Base-by-base conservation (phyloP, 1,139 yeast genomes). In the Yamadazyma dushanensis region DNA sequence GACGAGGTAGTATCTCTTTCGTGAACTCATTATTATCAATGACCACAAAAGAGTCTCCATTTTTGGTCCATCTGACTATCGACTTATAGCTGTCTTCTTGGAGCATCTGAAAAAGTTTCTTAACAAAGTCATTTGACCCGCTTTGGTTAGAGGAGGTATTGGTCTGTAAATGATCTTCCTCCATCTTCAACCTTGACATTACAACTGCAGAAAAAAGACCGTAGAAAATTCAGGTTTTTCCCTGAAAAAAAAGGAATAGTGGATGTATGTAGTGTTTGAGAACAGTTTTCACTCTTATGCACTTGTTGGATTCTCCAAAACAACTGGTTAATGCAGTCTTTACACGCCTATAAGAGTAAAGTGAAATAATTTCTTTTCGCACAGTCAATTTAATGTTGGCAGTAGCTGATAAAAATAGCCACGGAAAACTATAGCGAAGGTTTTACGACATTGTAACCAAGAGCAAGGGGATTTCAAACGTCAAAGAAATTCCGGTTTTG, bases 21-120 rank as follows among this genome's bases (percentile, higher is more conserved):
- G 96, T 88, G 58, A 92, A 92, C 49, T 84, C 94, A 52, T 85
- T 86, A 16, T 95, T 86, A 61, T 92, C 95, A 28, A 85, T 59
- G 21, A 92, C 96, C 31, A 92, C 87, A 61, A 92, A 92, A 29
- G 88, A 78, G 52, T 87, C 94, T 1, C 97, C 97, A 16, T 58
- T 57, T 21, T 74, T 75, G 1, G 95, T 81, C 97, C 97, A 92
- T 39, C 84, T 66, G 9, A 92, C 96, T 22, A 87, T 78, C 40
- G 76, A 74, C 34, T 76, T 72, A 57, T 85, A 86, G 22, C 76
- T 71, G 41, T 85, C 86, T 44, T 83, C 89, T 54, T 87, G 95
- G 27, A 92, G 70, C 92, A 92, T 90, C 43, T 82, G 83, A 54
- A 76, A 86, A 26, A 86, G 60, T 56, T 83, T 84, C 49, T 83